phyloP scores from a whole-genome alignment of 345 rosid genomes.

The Linum usitatissimum region DNA sequence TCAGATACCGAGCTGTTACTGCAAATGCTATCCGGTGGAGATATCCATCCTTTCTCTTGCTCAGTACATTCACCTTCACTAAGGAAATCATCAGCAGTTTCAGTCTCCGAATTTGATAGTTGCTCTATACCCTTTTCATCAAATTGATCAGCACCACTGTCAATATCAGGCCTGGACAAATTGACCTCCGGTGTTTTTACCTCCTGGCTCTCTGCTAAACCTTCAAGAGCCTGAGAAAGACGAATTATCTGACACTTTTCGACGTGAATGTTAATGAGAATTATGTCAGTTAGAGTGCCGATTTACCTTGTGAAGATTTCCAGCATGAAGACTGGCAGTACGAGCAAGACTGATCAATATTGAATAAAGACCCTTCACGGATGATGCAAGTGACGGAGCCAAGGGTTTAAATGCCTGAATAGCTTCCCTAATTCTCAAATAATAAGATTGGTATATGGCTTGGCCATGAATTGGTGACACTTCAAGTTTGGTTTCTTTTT shows the following conservation, averaged over 20 bases:
- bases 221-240: conserved; percentile 54
- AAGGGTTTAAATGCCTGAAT: conserved; percentile 47
- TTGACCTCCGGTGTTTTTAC: conserved; percentile 43
- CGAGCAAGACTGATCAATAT: conserved; percentile 66
- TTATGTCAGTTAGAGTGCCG: conserved; percentile 9
- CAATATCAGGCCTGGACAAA: conserved; percentile 42
- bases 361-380: conserved; percentile 54
- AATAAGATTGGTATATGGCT: conserved; percentile 78
- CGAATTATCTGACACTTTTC: background rate
- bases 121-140: conserved; percentile 33
- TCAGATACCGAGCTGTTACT: conserved; percentile 46
- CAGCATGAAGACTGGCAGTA: conserved; percentile 79
- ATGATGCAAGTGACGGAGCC: conserved; percentile 41
- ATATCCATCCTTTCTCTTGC: conserved; percentile 64
- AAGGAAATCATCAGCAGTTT: conserved; percentile 27
- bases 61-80: conserved; percentile 27
- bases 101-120: conserved; percentile 34
- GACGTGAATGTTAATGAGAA: conserved; percentile 6
- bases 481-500: conserved; percentile 66
- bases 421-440: conserved; percentile 65
- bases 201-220: conserved; percentile 58
- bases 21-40: conserved; percentile 67
- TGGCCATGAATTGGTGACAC: conserved; percentile 82
- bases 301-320: conserved; percentile 72
- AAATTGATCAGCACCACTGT: conserved; percentile 29